Percentiles rank a stretch among this genome's conserved stretches.
These are phyloP conservation scores for Torrubiellomyces zombiae DNA, from an alignment of 2,329 filamentous ascomycete genomes.

Conservation along the genomic window DNA sequence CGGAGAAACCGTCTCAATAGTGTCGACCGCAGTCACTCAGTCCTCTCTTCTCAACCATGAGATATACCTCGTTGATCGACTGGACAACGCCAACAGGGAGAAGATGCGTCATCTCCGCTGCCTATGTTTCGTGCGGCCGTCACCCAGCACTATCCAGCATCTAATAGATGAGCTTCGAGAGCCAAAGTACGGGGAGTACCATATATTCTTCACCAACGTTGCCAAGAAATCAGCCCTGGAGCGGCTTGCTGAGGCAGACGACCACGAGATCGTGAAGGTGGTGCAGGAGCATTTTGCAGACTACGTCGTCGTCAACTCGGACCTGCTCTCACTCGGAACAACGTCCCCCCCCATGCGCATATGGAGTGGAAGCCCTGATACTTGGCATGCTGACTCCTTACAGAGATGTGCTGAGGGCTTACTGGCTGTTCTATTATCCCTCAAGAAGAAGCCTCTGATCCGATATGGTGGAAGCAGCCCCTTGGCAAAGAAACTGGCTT, in stretches of 20 bases:
- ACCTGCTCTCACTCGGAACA: conserved; percentile 70
- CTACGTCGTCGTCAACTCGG: conserved; percentile 86
- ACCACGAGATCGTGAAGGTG: conserved; percentile 87
- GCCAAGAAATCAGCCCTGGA: conserved; percentile 93
- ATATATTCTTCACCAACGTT: conserved; percentile 95
- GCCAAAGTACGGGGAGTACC: conserved; percentile 94
- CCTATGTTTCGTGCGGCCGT: conserved; percentile 82
- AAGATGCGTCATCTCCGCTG: conserved; percentile 97
- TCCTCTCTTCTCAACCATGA: conserved; percentile 90
- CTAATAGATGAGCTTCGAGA: conserved; percentile 92
- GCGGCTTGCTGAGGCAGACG: conserved; percentile 85
- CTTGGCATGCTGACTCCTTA: conserved; percentile 80
- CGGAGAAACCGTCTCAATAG: conserved; percentile 81
- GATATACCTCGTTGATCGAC: conserved; percentile 90
- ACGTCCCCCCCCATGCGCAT: conserved; percentile 56
- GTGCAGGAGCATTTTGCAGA: conserved; percentile 96
- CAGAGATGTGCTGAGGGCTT: conserved; percentile 78
- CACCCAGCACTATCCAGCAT: conserved; percentile 78
- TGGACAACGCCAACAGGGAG: conserved; percentile 79
- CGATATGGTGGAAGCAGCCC: conserved; percentile 84
- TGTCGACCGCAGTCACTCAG: conserved; percentile 91
- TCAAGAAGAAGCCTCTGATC: conserved; percentile 95
- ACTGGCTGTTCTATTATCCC: conserved; percentile 63
- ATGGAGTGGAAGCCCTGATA: conserved; percentile 68
- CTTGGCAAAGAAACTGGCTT: conserved; percentile 80